Base-by-base conservation (phyloP, 495 filamentous ascomycete genomes). In the Podospora fimiseda region DNA sequence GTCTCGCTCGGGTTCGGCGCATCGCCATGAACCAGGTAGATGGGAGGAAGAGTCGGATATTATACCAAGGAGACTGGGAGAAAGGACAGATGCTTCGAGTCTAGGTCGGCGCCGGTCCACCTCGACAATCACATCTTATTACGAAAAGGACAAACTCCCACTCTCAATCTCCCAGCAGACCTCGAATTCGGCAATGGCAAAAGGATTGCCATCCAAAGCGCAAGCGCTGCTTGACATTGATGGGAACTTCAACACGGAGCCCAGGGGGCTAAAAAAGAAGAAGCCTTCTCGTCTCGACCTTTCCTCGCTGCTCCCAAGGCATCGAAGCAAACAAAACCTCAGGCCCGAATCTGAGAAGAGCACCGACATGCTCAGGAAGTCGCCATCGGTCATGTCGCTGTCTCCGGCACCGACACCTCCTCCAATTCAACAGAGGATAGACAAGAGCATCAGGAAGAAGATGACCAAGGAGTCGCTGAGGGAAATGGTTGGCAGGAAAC, bases 81-180 rank as follows among this genome's bases (percentile, higher is more conserved):
- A 41, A 59, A 13, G 48, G 59, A 27, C 43, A 58, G 70, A 73
- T 42, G 59, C 60, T 7, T 69, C 71, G 21, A 74, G 60, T 51
- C 58, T 69, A 50, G 70, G 69, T 9, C 63, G 71, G 23, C 71
- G 70, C 2, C 65, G 70, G 53, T 79, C 77, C 13, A 73, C 67
- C 46, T 81, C 78, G 4, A 81, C 77, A 33, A 62, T 75, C 53
- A 66, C 65, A 45, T 76, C 76, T 0, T 73, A 73, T 55, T 79
- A 80, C 57, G 78, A 81, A 59, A 70, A 76, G 47, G 52, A 68
- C 16, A 77, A 74, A 45, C 64, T 73, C 23, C 76, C 77, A 24
- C 67, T 79, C 3, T 62, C 75, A 11, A 75, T 78, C 55, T 80
- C 77, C 6, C 76, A 78, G 51, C 78, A 81, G 56, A 80, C 77